These are phyloP conservation scores for Thielaviopsis ethacetica DNA, from an alignment of 2,329 filamentous ascomycete species.

Conservation along the genomic window DNA sequence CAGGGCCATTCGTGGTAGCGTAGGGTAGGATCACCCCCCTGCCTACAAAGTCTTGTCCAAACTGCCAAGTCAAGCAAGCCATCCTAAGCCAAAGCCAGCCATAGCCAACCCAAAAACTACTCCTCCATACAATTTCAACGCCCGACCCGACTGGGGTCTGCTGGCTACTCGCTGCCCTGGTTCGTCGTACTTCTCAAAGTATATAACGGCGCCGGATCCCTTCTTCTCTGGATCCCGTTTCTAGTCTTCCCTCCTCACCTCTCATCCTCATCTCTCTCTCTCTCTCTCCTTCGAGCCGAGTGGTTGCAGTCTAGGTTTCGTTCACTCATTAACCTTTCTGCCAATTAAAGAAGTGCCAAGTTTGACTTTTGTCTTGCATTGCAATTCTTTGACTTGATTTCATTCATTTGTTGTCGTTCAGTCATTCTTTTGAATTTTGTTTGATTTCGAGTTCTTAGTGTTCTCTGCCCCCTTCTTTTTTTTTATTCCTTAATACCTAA, in stretches of 20 bases:
- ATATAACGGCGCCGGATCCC: background rate
- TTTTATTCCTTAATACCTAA: constrained; percentile 2
- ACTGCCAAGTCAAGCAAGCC: background rate
- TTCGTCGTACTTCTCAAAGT: background rate
- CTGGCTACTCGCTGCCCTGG: background rate
- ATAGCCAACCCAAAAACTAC: background rate
- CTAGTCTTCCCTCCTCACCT: background rate
- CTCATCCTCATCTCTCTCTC: constrained; percentile 4
- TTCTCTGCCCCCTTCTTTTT: background rate
- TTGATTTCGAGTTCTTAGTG: background rate
- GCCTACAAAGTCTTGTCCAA: background rate
- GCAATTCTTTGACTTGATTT: background rate
- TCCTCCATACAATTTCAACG: no score
- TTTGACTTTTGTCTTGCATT: background rate
- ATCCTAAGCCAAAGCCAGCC: background rate
- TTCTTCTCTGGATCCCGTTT: background rate
- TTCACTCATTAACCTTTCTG: constrained; percentile 5
- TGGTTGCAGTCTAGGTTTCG: constrained; percentile 3
- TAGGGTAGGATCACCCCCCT: background rate
- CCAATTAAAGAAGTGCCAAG: background rate
- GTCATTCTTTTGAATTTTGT: background rate
- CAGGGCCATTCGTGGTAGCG: background rate
- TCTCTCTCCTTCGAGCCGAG: background rate
- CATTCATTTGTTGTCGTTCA: background rate
- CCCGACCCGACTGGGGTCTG: background rate